phyloP scores from a whole-genome alignment of 2,329 filamentous ascomycete species.

The Neoarthrinium moseri region DNA sequence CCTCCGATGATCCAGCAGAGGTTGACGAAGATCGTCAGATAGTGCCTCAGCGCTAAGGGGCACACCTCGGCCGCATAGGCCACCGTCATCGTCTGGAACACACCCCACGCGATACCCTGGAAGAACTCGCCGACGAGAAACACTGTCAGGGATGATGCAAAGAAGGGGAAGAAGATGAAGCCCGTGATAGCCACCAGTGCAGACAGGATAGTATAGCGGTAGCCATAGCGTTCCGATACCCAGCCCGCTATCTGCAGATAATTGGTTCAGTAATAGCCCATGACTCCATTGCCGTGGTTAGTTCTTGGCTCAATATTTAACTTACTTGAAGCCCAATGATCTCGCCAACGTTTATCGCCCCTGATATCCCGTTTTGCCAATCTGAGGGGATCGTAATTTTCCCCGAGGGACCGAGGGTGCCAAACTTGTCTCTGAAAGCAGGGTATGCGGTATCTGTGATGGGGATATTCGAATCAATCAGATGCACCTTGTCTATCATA shows the following conservation, averaged over 20 bases:
- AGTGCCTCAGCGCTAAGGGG: constrained; percentile 34
- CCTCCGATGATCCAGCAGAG: constrained; percentile 42
- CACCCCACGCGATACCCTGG: constrained; percentile 33
- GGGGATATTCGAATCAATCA: neutral
- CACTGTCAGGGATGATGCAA: constrained; percentile 26
- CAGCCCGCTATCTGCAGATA: constrained; percentile 34
- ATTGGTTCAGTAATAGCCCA: no score
- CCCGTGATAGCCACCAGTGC: constrained; percentile 28
- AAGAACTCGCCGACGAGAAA: constrained; percentile 33
- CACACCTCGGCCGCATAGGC: constrained; percentile 37
- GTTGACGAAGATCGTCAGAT: constrained; percentile 35
- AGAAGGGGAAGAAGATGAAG: constrained; percentile 37
- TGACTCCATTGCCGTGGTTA: no score
- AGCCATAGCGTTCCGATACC: constrained; percentile 32
- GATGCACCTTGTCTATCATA: neutral
- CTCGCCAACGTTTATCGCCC: constrained; percentile 27
- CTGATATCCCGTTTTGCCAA: constrained; percentile 3
- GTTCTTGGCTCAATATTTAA: no score
- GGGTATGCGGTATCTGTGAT: neutral
- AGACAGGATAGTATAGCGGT: constrained; percentile 33
- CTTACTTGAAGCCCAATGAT: constrained; percentile 34
- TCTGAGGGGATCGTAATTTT: neutral
- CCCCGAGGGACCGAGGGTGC: neutral
- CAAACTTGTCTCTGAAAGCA: neutral
- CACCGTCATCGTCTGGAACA: constrained; percentile 32